Base-by-base conservation (phyloP, 345 rosid genomes). In the Gossypium sturtianum region DNA sequence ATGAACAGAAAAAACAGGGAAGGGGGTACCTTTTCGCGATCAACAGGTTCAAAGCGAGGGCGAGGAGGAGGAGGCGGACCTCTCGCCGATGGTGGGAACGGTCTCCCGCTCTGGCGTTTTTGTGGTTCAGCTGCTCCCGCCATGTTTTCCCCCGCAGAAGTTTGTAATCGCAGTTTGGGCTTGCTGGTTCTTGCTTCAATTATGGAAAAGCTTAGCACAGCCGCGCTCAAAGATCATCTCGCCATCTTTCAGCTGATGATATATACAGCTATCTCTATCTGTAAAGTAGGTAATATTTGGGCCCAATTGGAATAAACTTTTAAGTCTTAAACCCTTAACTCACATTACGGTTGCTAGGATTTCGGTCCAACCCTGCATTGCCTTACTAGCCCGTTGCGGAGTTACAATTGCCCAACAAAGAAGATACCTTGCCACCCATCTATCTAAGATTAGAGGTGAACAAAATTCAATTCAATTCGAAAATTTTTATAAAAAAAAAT, bases 21-120 rank as follows among this genome's bases (percentile, higher is more conserved):
- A 29, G 61, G 72, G 43, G 56, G 70, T 67, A 90, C 97, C 97
- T 92, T 94, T 67, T 92, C 97, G 12, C 95, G 97, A 83, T 92
- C 97, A 17, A 88, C 91, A 34, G 94, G 97, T 70, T 82, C 91
- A 41, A 84, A 45, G 62, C 87, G 87, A 61, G 81, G 82, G 11
- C 88, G 93, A 66, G 87, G 85, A 19, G 87, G 87, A 63, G 85
- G 89, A 44, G 88, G 90, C 23, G 83, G 85, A 71, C 81, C 88
- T 79, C 93, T 82, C 0, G 85, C 86, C 69, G 89, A 84, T 19
- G 87, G 89, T 43, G 84, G 87, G 13, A 86, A 49, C 1, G 86
- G 90, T 66, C 93, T 87, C 41, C 95, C 89, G 25, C 85, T 85
- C 19, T 79, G 87, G 67, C 93, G 84, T 83, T 80, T 89, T 71